phyloP scores from a whole-genome alignment of 176 grass and related monocot genomes.

The Musa schizocarpa region DNA sequence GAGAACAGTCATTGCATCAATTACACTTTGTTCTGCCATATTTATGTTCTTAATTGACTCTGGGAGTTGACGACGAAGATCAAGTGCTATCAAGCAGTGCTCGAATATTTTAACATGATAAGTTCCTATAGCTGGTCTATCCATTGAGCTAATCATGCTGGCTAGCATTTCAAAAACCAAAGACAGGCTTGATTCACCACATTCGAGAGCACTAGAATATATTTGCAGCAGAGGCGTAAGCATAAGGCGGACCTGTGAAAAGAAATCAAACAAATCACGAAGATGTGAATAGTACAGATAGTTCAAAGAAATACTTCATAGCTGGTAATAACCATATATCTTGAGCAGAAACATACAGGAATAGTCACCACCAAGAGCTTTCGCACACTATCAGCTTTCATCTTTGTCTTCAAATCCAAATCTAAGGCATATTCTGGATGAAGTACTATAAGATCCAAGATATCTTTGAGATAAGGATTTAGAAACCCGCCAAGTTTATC shows the following conservation, averaged over 20 bases:
- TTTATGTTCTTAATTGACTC: constrained; percentile 56
- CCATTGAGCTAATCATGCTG: constrained; percentile 60
- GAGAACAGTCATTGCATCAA: constrained; percentile 51
- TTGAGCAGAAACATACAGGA: constrained; percentile 58
- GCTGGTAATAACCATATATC: constrained; percentile 2
- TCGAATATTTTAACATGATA: constrained; percentile 81
- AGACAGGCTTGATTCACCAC: constrained; percentile 60
- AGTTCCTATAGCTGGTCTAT: constrained; percentile 58
- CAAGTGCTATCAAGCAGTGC: constrained; percentile 67
- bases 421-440: constrained; percentile 51
- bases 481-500: constrained; percentile 75
- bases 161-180: constrained; percentile 68
- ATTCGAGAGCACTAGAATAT: constrained; percentile 49
- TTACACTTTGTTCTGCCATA: constrained; percentile 64
- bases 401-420: constrained; percentile 46
- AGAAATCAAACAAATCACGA: constrained; percentile 1
- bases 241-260: constrained; percentile 58
- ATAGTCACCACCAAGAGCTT: constrained; percentile 63
- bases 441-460: constrained; percentile 58
- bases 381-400: constrained; percentile 53
- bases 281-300: background rate
- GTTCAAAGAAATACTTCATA: constrained; percentile 23
- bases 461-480: constrained; percentile 73
- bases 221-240: constrained; percentile 57
- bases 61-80: constrained; percentile 57